Base-by-base conservation (phyloP, 192 early-diverging fungal species). In the Rhizoclosmatium sp. region DNA sequence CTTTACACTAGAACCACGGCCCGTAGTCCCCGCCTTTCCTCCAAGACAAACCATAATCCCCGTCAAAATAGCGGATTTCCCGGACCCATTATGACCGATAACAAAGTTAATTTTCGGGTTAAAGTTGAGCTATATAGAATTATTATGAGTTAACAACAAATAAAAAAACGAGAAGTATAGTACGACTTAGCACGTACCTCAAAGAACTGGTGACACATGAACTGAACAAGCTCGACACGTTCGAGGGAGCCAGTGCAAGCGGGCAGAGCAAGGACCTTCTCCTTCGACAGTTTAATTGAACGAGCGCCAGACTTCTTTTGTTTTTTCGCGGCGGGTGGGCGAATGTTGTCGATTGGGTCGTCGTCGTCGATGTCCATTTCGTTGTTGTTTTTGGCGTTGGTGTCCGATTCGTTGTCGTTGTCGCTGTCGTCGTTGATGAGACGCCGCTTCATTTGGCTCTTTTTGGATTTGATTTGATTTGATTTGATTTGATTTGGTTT, bases 41-140 rank as follows among this genome's bases (percentile, higher is more conserved):
- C 98, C 98, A 42, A 99, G 88, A n/a, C 92, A 93, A 59, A 99
- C 88, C 3, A 91, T 93, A 4, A 99, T 89, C 9, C 91, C 97
- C 0, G 96, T 97, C 46, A 99, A 84, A 67, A 98, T 94, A 44
- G 97, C 96, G 80, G 93, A 94, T 83, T 99, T 99, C n/a, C 98
- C 98, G 81, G 93, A 95, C 68, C 97, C 98, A 80, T 98, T 99
- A 74, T 98, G 95, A 10, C 98, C 98, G 66, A 95, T 94, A 47
- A 99, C 92, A 84, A 99, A 99, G 84, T 99, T 98, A 66, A 99
- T 91, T 64, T 94, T 93, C 4, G 94, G 91, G 40, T 92, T 90
- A 71, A 99, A 92, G 51, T 88, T 78, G 2, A 31, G 31, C 31
- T 31, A 31, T 31, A 0, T 31, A 31, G 31, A 31, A 31, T 31